Percentiles rank a stretch among this genome's conserved stretches.
These are phyloP conservation scores for Apiotrichum gracile DNA, from an alignment of 1,284 basidiomycete species.

Conservation along the genomic window DNA sequence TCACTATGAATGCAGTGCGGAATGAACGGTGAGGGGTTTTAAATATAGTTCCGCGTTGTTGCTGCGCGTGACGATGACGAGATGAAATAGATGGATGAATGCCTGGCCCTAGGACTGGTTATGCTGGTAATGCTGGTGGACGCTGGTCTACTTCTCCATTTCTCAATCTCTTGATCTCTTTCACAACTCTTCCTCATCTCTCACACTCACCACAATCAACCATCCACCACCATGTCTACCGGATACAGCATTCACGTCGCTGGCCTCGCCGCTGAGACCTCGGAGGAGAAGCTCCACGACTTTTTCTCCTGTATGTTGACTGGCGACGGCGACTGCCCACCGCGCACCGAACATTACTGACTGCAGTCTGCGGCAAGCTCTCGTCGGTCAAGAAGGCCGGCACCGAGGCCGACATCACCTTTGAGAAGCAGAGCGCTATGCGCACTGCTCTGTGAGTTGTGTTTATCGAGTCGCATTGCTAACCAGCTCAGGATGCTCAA, in stretches of 20 bases:
- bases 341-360: background rate
- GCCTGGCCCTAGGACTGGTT: too few relatives aligned
- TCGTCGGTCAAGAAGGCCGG: slow-evolving; percentile 42
- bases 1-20: too few relatives aligned
- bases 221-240: slow-evolving; percentile 17
- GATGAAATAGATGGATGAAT: too few relatives aligned
- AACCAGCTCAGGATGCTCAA: slow-evolving; percentile 39
- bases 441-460: slow-evolving; percentile 42
- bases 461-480: background rate
- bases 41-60: too few relatives aligned
- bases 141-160: background rate
- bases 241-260: slow-evolving; percentile 45
- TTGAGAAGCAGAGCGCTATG: slow-evolving; percentile 48
- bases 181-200: background rate
- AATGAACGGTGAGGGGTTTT: too few relatives aligned
- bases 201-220: background rate
- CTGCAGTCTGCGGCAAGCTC: slow-evolving; percentile 44
- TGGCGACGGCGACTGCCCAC: background rate
- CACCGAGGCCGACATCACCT: slow-evolving; percentile 45
- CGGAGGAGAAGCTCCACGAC: slow-evolving; percentile 47
- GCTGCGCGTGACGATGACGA: too few relatives aligned
- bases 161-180: background rate
- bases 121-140: too few relatives aligned
- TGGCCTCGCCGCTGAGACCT: slow-evolving; percentile 46
- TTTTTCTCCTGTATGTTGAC: slow-evolving; percentile 37